These are phyloP conservation scores for Candida nitratophila DNA, from an alignment of 805 yeast species.

Conservation along the genomic window DNA sequence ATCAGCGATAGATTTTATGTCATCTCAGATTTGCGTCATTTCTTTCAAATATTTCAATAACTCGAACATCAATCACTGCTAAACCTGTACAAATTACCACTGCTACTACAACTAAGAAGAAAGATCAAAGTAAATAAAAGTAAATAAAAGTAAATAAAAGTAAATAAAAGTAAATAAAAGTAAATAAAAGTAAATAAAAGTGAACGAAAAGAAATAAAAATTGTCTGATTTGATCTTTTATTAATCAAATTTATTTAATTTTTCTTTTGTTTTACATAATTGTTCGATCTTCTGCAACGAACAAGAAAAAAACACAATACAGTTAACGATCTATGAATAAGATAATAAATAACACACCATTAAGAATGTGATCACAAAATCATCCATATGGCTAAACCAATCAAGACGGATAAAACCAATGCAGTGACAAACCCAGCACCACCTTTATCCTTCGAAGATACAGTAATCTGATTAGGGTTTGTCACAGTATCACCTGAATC, in stretches of 20 bases:
- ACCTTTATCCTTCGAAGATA: constrained; percentile 62
- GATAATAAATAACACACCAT: too few species aligned
- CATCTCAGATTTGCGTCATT: constrained; percentile 9
- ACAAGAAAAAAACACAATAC: too few species aligned
- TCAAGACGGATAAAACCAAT: constrained; percentile 48
- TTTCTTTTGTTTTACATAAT: too few species aligned
- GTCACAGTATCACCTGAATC: constrained; percentile 43
- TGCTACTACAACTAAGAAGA: too few species aligned
- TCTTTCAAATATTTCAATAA: constrained; percentile 6
- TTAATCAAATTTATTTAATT: too few species aligned
- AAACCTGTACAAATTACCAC: too few species aligned
- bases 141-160: neutral
- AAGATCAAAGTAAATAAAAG: too few species aligned
- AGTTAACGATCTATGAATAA: too few species aligned
- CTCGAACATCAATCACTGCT: too few species aligned
- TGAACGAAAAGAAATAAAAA: neutral
- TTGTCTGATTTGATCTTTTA: neutral
- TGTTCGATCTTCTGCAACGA: too few species aligned
- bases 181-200: neutral
- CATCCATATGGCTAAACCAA: constrained; percentile 81
- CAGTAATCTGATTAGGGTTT: constrained; percentile 32
- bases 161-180: neutral
- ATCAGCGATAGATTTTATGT: constrained; percentile 12
- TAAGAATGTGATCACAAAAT: constrained; percentile 2
- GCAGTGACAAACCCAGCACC: constrained; percentile 92